phyloP scores from a whole-genome alignment of 352 stramenopile species.

The Phytophthora pisi region DNA sequence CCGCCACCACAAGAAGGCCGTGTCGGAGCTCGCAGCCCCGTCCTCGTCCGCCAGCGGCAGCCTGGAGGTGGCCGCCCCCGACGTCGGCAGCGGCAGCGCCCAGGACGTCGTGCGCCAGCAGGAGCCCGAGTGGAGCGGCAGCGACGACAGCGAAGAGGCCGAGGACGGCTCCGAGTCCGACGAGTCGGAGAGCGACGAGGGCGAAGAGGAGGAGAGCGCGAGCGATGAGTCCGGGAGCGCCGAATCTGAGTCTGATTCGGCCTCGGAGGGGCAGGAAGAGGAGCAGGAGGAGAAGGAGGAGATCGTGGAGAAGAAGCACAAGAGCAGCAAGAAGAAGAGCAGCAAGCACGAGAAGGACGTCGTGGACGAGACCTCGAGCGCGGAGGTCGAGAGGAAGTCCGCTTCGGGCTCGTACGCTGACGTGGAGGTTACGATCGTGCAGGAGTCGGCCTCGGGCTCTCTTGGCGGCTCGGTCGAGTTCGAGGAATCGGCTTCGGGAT shows the following conservation, averaged over 20 bases:
- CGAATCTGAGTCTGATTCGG: slow-evolving; percentile 8
- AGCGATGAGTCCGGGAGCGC: slow-evolving; percentile 23
- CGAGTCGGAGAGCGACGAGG: slow-evolving; percentile 9
- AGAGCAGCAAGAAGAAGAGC: slow-evolving; percentile 19
- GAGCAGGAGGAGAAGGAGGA: slow-evolving; percentile 21
- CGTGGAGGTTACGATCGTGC: slow-evolving; percentile 27
- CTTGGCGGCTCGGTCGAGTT: slow-evolving; percentile 28
- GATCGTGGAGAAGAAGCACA: slow-evolving; percentile 18
- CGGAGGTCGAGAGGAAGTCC: slow-evolving; percentile 1
- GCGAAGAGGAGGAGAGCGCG: slow-evolving; percentile 16
- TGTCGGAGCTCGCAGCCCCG: slow-evolving; percentile 2
- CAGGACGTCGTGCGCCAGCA: slow-evolving; percentile 21
- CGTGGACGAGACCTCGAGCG: slow-evolving; percentile 4
- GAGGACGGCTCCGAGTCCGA: slow-evolving; percentile 18
- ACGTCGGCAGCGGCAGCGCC: slow-evolving; percentile 21
- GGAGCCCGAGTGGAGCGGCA: slow-evolving; percentile 31
- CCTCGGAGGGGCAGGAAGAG: slow-evolving; percentile 21
- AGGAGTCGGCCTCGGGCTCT: slow-evolving; percentile 23
- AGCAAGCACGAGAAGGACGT: slow-evolving; percentile 32
- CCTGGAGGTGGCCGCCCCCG: not conserved
- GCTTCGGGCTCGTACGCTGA: slow-evolving; percentile 24
- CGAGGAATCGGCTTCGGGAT: slow-evolving; percentile 24
- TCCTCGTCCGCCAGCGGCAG: slow-evolving; percentile 4
- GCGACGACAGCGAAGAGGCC: slow-evolving; percentile 23
- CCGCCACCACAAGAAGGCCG: slow-evolving; percentile 23